Evolutionary conservation across 495 filamentous ascomycete genomes (phyloP), one percentile per base, ranked within the genome.

Genomic region (Daldinia loculata): DNA sequence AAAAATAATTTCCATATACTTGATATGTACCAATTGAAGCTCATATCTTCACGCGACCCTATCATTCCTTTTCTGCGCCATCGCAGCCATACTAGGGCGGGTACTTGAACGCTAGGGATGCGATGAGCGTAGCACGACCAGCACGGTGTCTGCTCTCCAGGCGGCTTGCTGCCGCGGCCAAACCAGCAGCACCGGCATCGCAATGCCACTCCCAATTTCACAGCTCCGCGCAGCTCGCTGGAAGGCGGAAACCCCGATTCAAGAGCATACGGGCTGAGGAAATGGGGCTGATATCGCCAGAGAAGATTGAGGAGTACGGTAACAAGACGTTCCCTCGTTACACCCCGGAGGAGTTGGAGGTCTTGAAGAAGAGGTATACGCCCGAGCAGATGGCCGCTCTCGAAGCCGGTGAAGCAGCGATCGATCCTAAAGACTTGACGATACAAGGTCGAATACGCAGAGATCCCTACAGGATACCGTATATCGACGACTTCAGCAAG

Each of bases 401-500:
- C 79, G 84, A 93, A 80, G 93, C 91, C 58, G 95, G 91, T 66
- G 95, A 99, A 80, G 84, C 85, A 9, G 88, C 92, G 63, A 91
- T 99, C 79, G 87, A 92, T 79, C 87, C 90, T 15, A 80, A 86
- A 65, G 93, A 99, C 79, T 79, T 98, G 75, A 86, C 88, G 7
- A 85, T 88, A 39, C 91, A 94, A 78, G 90, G 89, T 56, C 83
- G 85, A 3, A 75, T 91, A 53, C 89, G 91, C 52, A 79, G 77
- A 45, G 95, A 98, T 78, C 85, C 89, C 9, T 91, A 91, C 82
- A 79, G 80, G 24, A 80, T 95, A 52, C 79, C 83, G 26, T 99
- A 99, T 83, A 75, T 95, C 63, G 93, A 97, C 80, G 95, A 99
- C 83, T 90, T 98, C 67, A 87, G 91, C 38, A 80, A 84, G 41